Percentiles rank a stretch among this genome's conserved stretches.
Evolutionary conservation across 2,329 filamentous ascomycete genomes (phyloP).

Genomic region (Lachnellula arida): DNA sequence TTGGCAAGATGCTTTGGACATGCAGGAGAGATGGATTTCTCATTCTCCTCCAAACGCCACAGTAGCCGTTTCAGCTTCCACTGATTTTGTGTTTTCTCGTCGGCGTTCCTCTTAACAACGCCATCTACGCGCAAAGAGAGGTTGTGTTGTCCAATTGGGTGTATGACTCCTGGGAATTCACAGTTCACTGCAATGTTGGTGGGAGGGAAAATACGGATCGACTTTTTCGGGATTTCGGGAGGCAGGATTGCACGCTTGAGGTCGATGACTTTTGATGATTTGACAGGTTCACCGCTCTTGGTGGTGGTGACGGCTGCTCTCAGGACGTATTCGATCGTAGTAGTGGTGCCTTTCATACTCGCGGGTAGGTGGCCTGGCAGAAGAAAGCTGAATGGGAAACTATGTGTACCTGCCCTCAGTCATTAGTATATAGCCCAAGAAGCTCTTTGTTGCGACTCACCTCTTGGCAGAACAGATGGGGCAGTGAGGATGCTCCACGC

Average conservation of each 20-base stretch:
- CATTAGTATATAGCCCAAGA: slow-evolving; percentile 9
- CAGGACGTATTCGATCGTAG: slow-evolving; percentile 74
- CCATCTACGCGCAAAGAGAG: slow-evolving; percentile 80
- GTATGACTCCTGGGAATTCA: slow-evolving; percentile 75
- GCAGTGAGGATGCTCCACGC: slow-evolving; percentile 71
- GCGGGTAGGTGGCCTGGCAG: slow-evolving; percentile 83
- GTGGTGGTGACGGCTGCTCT: slow-evolving; percentile 59
- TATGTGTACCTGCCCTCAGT: slow-evolving; percentile 53
- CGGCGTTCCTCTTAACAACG: slow-evolving; percentile 66
- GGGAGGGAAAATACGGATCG: slow-evolving; percentile 89
- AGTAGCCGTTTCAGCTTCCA: slow-evolving; percentile 90
- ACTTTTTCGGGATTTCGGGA: slow-evolving; percentile 77
- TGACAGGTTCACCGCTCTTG: slow-evolving; percentile 57
- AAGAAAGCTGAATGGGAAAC: slow-evolving; percentile 84
- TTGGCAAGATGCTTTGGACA: slow-evolving; percentile 69
- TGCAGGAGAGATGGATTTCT: slow-evolving; percentile 72
- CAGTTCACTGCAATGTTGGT: slow-evolving; percentile 88
- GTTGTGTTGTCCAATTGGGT: slow-evolving; percentile 78
- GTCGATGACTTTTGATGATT: slow-evolving; percentile 62
- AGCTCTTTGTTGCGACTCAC: slow-evolving; percentile 32
- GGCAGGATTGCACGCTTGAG: slow-evolving; percentile 73
- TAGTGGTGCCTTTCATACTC: slow-evolving; percentile 68
- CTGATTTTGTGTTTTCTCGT: slow-evolving; percentile 66
- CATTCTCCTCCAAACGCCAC: slow-evolving; percentile 88
- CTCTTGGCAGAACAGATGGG: slow-evolving; percentile 46